These are phyloP conservation scores for Saturnispora hagleri DNA, from an alignment of 805 yeast genomes.

Conservation along the genomic window DNA sequence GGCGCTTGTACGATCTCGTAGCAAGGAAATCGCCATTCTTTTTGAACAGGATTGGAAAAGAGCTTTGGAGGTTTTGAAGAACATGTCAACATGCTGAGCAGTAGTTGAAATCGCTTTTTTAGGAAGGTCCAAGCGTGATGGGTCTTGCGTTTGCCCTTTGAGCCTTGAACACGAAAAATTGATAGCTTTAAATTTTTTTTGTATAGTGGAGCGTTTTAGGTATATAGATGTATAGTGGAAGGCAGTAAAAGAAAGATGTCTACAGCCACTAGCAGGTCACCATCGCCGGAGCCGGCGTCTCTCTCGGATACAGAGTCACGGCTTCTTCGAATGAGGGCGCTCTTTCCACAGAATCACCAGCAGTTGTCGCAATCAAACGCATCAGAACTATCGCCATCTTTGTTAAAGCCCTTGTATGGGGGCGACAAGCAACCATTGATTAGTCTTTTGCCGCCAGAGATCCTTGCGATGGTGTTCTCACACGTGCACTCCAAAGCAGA, in stretches of 20 bases:
- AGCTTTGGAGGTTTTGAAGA: slow-evolving; percentile 32
- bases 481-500: slow-evolving; percentile 52
- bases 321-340: slow-evolving; percentile 2
- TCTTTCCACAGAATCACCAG: neutral
- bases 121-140: neutral
- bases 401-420: neutral
- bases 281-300: slow-evolving; percentile 2
- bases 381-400: neutral
- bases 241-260: neutral
- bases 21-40: slow-evolving; percentile 37
- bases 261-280: slow-evolving; percentile 5
- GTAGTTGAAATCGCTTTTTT: neutral
- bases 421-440: slow-evolving; percentile 23
- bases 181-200: neutral
- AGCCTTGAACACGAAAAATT: neutral
- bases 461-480: slow-evolving; percentile 57
- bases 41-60: slow-evolving; percentile 40
- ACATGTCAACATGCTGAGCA: neutral
- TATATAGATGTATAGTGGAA: neutral
- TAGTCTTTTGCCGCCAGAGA: slow-evolving; percentile 46
- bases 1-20: slow-evolving; percentile 35
- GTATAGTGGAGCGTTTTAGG: neutral
- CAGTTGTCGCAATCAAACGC: neutral
- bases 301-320: slow-evolving; percentile 3
- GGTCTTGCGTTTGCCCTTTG: neutral